Evolutionary conservation across 176 grass and related monocot species (phyloP).

Genomic region (Rhynchospora pubera): DNA sequence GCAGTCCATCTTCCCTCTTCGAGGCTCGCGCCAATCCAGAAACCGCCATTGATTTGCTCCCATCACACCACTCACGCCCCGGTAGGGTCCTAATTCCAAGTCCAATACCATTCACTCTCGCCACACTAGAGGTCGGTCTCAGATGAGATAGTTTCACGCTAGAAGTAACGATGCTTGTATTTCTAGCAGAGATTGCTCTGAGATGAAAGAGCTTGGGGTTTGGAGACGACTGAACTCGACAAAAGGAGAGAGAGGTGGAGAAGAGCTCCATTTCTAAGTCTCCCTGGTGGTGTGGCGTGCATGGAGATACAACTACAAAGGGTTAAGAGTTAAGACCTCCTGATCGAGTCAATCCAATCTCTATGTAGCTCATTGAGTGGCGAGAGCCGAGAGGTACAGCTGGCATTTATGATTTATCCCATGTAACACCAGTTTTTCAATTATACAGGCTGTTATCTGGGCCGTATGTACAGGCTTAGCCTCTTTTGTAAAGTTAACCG

Average conservation of each 20-base stretch:
- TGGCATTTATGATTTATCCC: too few species aligned
- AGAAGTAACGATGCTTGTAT: neutral
- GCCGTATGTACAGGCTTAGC: too few species aligned
- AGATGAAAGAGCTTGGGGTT: neutral
- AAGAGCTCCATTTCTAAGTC: slow-evolving; percentile 1
- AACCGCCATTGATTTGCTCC: neutral
- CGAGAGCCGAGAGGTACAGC: too few species aligned
- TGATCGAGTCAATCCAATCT: neutral
- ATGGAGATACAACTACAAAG: neutral
- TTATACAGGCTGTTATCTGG: too few species aligned
- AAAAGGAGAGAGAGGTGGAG: neutral
- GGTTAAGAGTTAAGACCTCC: too few species aligned
- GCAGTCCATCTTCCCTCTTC: neutral
- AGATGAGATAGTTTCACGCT: neutral
- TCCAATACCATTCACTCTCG: neutral
- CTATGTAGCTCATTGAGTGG: neutral
- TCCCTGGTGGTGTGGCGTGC: neutral
- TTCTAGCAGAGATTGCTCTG: neutral
- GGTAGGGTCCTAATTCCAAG: neutral
- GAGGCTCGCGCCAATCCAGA: neutral
- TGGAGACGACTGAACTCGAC: neutral
- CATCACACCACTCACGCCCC: neutral
- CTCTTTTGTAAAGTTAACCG: too few species aligned
- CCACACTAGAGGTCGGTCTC: neutral
- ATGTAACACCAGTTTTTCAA: too few species aligned